These are phyloP conservation scores for Astrocystis sublimbata DNA, from an alignment of 495 filamentous ascomycete species.

Conservation along the genomic window DNA sequence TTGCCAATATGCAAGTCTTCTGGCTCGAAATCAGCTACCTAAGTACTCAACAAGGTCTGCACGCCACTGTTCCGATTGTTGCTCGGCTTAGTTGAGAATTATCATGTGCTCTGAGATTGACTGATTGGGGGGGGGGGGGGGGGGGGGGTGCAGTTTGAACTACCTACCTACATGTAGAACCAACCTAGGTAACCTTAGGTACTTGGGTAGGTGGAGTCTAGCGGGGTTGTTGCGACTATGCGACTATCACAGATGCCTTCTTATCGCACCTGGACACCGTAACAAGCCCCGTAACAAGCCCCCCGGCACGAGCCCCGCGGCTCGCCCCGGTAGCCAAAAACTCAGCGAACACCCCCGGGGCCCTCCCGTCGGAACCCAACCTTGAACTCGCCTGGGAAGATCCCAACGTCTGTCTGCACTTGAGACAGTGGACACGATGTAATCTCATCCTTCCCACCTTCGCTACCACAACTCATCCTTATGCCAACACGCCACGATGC, in stretches of 20 bases:
- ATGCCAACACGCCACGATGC: slow-evolving; percentile 50
- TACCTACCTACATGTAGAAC: neutral
- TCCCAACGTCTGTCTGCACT: too few species aligned
- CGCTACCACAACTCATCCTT: slow-evolving; percentile 17
- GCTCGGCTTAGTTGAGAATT: too few species aligned
- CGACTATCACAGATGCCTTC: neutral
- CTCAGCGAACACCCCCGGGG: too few species aligned
- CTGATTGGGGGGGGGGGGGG: too few species aligned
- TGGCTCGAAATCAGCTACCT: neutral
- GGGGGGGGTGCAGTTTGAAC: neutral
- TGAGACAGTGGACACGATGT: slow-evolving; percentile 11
- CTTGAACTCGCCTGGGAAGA: too few species aligned
- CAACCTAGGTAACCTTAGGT: neutral
- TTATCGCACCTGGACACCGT: neutral
- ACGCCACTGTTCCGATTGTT: neutral
- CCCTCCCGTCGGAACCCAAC: too few species aligned
- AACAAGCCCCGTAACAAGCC: too few species aligned
- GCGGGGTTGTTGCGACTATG: neutral
- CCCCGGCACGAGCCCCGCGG: too few species aligned
- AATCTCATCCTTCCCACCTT: neutral
- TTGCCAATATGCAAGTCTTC: neutral
- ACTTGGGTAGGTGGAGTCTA: neutral
- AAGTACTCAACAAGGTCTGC: neutral
- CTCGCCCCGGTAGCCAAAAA: too few species aligned
- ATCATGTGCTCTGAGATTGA: too few species aligned